Percentiles rank a stretch among this genome's conserved stretches.
These are phyloP conservation scores for Trichoderma polysporum DNA, from an alignment of 2,329 filamentous ascomycete species.

Conservation along the genomic window DNA sequence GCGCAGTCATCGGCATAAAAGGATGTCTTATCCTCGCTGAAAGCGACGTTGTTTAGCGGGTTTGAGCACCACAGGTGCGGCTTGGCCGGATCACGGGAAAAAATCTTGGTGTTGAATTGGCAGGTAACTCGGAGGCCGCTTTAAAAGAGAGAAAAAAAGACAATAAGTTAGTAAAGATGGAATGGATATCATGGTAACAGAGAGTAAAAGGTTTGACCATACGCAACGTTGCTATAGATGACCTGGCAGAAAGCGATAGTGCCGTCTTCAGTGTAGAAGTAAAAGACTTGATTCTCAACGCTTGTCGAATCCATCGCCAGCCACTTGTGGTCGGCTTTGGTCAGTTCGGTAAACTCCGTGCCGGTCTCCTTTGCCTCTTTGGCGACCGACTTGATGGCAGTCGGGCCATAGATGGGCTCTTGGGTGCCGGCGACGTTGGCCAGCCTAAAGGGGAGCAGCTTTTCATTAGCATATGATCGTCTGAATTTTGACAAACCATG, in stretches of 20 bases:
- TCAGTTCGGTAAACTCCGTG: slow-evolving; percentile 77
- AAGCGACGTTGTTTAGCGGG: slow-evolving; percentile 73
- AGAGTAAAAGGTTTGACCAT: slow-evolving; percentile 38
- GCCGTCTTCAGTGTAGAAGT: slow-evolving; percentile 78
- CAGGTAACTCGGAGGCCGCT: slow-evolving; percentile 87
- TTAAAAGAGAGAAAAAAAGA: not conserved
- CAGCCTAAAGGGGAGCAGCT: slow-evolving; percentile 45
- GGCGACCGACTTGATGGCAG: slow-evolving; percentile 82
- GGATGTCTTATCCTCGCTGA: slow-evolving; percentile 77
- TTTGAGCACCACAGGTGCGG: slow-evolving; percentile 82
- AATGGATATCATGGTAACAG: not conserved
- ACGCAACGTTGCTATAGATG: slow-evolving; percentile 98
- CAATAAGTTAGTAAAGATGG: not conserved
- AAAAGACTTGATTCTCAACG: slow-evolving; percentile 95
- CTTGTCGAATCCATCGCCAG: slow-evolving; percentile 74
- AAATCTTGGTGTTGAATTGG: slow-evolving; percentile 95
- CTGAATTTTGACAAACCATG: not conserved
- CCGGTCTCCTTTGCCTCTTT: slow-evolving; percentile 65
- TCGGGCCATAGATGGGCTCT: slow-evolving; percentile 91
- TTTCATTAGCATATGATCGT: slow-evolving; percentile 9
- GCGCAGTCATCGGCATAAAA: slow-evolving; percentile 88
- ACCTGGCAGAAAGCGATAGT: slow-evolving; percentile 79
- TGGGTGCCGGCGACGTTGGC: slow-evolving; percentile 88
- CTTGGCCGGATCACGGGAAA: slow-evolving; percentile 70
- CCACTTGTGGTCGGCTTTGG: slow-evolving; percentile 81